Percentiles rank a stretch among this genome's conserved stretches.
phyloP scores from a whole-genome alignment of 257 asterid species.

The Lithospermum erythrorhizon region DNA sequence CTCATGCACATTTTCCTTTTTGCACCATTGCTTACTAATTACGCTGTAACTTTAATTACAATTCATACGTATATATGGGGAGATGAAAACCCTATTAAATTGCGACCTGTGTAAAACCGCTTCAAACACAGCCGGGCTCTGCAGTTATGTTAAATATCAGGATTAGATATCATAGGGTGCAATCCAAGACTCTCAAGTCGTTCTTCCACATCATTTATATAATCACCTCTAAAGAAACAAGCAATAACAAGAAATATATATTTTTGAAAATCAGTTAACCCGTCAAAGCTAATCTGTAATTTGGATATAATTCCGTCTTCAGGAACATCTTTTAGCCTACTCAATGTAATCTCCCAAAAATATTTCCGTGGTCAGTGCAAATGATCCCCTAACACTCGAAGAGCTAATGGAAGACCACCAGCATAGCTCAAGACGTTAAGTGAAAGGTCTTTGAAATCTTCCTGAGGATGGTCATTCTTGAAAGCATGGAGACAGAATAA shows the following conservation, averaged over 20 bases:
- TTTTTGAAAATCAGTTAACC: background rate
- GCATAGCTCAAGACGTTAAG: background rate
- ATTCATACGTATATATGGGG: too few species aligned
- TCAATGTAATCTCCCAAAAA: background rate
- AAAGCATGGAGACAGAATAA: constrained; percentile 1
- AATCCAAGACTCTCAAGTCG: background rate
- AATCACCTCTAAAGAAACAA: background rate
- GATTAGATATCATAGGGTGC: too few species aligned
- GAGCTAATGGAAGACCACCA: constrained; percentile 13
- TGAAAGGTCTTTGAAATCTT: background rate
- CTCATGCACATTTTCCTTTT: too few species aligned
- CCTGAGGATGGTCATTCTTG: background rate
- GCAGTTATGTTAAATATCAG: background rate
- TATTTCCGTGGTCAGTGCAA: background rate
- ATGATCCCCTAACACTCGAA: background rate
- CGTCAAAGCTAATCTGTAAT: constrained; percentile 5
- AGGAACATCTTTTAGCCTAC: background rate
- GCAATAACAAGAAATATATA: constrained; percentile 1
- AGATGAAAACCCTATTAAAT: too few species aligned
- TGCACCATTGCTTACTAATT: too few species aligned
- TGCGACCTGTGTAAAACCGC: background rate
- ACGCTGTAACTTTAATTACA: too few species aligned
- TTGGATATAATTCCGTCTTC: background rate
- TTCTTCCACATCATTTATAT: background rate
- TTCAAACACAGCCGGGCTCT: background rate